Base-by-base conservation (phyloP, 139 green algal species). In the Haematococcus lacustris region DNA sequence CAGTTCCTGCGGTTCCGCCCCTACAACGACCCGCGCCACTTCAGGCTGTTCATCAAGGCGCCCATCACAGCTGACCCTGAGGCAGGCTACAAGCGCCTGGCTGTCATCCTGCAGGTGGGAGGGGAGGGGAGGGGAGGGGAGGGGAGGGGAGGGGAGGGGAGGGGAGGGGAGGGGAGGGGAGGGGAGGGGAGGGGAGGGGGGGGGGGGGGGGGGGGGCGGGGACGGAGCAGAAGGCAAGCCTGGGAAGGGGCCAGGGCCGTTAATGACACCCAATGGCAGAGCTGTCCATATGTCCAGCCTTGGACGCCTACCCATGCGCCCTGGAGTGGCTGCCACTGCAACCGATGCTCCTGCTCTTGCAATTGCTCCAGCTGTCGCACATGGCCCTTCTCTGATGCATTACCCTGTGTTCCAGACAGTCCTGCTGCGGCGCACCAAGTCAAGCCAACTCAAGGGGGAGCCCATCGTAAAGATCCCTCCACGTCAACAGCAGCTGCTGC, bases 361-460 rank as follows among this genome's bases (percentile, higher is more conserved):
- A n/a, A n/a, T n/a, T n/a, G n/a, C n/a, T n/a, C n/a, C n/a, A n/a
- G n/a, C n/a, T n/a, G n/a, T n/a, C n/a, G n/a, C n/a, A n/a, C n/a
- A n/a, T n/a, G n/a, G n/a, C n/a, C n/a, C n/a, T n/a, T n/a, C n/a
- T n/a, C n/a, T n/a, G n/a, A n/a, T n/a, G 59, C 9, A 68, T 1
- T 38, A 57, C 47, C 21, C 47, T 57, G 47, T 66, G 3, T 38
- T 73, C 35, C 77, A 88, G 78, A 67, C 78, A 23, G 76, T 96
- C 33, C 71, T 96, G 67, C 82, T 96, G 81, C 83, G 91, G 3
- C 86, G 91, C 71, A 96, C 87, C 38, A 96, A 96, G 85, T 35
- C 60, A n/a, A 86, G 72, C 39, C 83, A 57, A 26, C 82, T 95
- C 21, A 67, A 89, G n/a, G 91, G 85, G 4, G 35, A 87, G 80